These are phyloP conservation scores for Gossypium herbaceum DNA, from an alignment of 345 rosid species.

Conservation along the genomic window DNA sequence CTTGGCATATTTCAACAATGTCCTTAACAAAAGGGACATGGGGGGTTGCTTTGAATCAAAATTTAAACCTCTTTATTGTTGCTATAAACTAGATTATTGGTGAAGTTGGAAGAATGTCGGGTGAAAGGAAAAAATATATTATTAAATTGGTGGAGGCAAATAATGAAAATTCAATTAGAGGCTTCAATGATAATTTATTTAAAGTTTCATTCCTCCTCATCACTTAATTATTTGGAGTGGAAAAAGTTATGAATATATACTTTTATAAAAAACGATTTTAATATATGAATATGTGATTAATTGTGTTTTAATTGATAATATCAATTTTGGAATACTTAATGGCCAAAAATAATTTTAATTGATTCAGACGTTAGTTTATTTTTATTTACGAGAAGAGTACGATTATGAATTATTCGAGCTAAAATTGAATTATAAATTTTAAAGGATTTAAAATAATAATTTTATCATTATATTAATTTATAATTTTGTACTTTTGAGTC, in stretches of 20 bases:
- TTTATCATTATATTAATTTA: too few species aligned
- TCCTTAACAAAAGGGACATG: background rate
- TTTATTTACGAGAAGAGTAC: too few species aligned
- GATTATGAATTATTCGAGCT: fast-evolving
- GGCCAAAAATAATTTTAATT: too few species aligned
- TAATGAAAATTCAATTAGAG: too few species aligned
- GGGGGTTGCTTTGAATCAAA: background rate
- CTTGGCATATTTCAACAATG: background rate
- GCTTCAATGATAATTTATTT: background rate
- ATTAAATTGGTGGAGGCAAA: background rate
- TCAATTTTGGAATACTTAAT: background rate
- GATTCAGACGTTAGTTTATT: too few species aligned
- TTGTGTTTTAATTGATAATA: background rate
- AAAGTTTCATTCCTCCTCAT: background rate
- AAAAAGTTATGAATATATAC: too few species aligned
- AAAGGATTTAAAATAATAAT: too few species aligned
- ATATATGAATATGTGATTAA: background rate
- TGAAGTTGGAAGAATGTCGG: conserved; percentile 24
- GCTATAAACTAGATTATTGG: conserved; percentile 12
- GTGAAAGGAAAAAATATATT: conserved; percentile 7
- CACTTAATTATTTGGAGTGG: too few species aligned
- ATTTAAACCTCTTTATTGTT: background rate
- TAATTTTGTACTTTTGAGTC: too few species aligned
- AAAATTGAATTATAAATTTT: too few species aligned
- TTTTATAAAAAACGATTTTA: too few species aligned